Evolutionary conservation across 805 yeast genomes (phyloP), one percentile per base, ranked within the genome.

Genomic region (Spathaspora sp.): DNA sequence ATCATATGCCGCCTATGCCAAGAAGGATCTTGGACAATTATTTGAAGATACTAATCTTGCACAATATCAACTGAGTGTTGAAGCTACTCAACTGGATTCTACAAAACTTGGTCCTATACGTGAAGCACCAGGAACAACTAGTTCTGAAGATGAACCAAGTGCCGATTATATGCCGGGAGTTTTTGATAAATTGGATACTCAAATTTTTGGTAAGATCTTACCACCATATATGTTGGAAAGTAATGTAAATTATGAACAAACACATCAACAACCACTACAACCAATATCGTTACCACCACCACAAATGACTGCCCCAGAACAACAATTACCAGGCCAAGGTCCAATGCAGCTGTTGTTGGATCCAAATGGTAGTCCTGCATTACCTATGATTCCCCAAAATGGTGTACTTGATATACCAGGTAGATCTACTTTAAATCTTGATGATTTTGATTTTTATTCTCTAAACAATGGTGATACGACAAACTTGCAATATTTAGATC

Each of bases 111-210:
- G 38, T 35, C 35, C 29, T 3, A 16, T n/a, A 7, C 38, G 42
- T 14, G 50, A 48, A 43, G 19, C 42, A 26, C 35, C 50, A 4
- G 26, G 26, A 23, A 47, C 48, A 32, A 43, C 39, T n/a, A 42
- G 44, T 20, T 44, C 46, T n/a, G 44, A 48, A 19, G 51, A 49
- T 16, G 40, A 45, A n/a, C 46, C 48, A 11, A 44, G 40, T 12
- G 31, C 49, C 11, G 48, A 50, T 49, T 87, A 88, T 59, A 77
- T 87, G 54, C 89, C 94, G 1, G 94, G 96, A 4, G 85, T 88
- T 43, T 86, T 90, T 76, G 96, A 90, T 64, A 87, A 86, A 57
- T 68, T 90, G 46, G 97, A 90, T 64, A 82, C 89, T 61, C 92
- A 89, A 61, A 77, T 90, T 17, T 90, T 90, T 72, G 97, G 97